Percentiles rank a stretch among this genome's conserved stretches.
These are phyloP conservation scores for Panellus pusillus DNA, from an alignment of 768 basidiomycete species.

Conservation along the genomic window DNA sequence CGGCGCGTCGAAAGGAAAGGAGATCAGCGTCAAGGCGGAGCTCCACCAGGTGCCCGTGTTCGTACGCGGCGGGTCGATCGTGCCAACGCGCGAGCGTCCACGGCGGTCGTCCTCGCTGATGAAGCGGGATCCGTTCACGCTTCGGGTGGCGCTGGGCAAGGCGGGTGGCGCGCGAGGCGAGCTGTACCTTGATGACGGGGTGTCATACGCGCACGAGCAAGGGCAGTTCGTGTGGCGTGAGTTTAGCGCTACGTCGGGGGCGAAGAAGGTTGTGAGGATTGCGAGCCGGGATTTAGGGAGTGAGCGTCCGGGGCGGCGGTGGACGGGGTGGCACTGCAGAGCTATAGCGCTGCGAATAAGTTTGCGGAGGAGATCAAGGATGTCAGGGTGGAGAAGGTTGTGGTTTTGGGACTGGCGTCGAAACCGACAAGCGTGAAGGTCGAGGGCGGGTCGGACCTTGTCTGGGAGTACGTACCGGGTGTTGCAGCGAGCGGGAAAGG, in stretches of 20 bases:
- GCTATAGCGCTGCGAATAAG: slow-evolving; percentile 57
- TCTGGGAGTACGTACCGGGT: slow-evolving; percentile 70
- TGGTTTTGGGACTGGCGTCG: slow-evolving; percentile 68
- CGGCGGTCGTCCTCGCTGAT: slow-evolving; percentile 84
- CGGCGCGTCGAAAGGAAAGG: slow-evolving; percentile 61
- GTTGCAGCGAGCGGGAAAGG: slow-evolving; percentile 53
- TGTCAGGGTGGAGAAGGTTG: slow-evolving; percentile 81
- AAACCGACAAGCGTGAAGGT: slow-evolving; percentile 64
- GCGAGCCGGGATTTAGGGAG: slow-evolving; percentile 57
- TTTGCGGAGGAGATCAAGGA: slow-evolving; percentile 66
- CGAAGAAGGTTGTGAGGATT: slow-evolving; percentile 44
- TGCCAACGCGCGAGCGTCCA: slow-evolving; percentile 85
- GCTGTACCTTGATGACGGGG: slow-evolving; percentile 94
- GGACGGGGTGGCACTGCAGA: slow-evolving; percentile 47
- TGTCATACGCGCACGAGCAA: slow-evolving; percentile 67
- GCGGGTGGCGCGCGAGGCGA: slow-evolving; percentile 68
- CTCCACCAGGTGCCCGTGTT: slow-evolving; percentile 82
- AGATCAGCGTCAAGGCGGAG: slow-evolving; percentile 75
- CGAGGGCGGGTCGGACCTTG: slow-evolving; percentile 50
- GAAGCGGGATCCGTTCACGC: slow-evolving; percentile 91
- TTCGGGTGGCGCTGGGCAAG: slow-evolving; percentile 77
- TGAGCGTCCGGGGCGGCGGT: slow-evolving; percentile 45
- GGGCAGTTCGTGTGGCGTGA: slow-evolving; percentile 86
- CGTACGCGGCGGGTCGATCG: slow-evolving; percentile 87
- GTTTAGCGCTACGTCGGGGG: slow-evolving; percentile 53